Base-by-base conservation (phyloP, 208 protist genomes). In the Acanthamoeba castellanii region DNA sequence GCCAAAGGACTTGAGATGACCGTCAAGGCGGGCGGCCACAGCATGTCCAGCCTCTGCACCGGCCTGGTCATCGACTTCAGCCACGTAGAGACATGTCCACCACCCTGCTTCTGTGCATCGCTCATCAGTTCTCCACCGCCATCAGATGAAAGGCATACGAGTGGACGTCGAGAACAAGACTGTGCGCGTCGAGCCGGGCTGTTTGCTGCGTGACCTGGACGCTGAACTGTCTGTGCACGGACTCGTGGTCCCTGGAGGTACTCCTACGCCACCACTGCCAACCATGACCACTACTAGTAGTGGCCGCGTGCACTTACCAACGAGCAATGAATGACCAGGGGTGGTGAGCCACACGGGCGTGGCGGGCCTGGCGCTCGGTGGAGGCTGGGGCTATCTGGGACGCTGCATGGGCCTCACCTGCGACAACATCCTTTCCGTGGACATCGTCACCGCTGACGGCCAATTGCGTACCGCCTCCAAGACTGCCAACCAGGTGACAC, bases 341-440 rank as follows among this genome's bases (percentile, higher is more conserved):
- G 47, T 61, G 42, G 90, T 94, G 70, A 59, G 66, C 90, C 34
- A 94, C 55, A 76, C 74, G 42, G 92, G 92, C 32, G 92, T 95
- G 22, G 81, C 92, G 9, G 92, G 92, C 18, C 72, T 95, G 76
- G 78, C 92, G 25, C 30, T 95, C 52, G 92, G 92, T 32, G 92
- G 92, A 5, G 92, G 92, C 59, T 34, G 89, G 22, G 92, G 92
- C 34, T 30, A 47, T 18, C n/a, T 52, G 34, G 52, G 57, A 11
- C 74, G 92, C 13, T 18, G 30, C 18, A 72, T 59, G 30, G 92
- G 92, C 9, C 47, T 95, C 13, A 72, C 76, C 34, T 76, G 42
- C 78, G 92, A 95, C 78, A 9, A 89, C 61, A 5, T 95, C 14
- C 2, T 95, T 1, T 64, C 45, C 59, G 42, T 95, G 4, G 42